Conservation (phyloP, 1,139 yeast genomes). For the Hanseniaspora uvarum region DNA sequence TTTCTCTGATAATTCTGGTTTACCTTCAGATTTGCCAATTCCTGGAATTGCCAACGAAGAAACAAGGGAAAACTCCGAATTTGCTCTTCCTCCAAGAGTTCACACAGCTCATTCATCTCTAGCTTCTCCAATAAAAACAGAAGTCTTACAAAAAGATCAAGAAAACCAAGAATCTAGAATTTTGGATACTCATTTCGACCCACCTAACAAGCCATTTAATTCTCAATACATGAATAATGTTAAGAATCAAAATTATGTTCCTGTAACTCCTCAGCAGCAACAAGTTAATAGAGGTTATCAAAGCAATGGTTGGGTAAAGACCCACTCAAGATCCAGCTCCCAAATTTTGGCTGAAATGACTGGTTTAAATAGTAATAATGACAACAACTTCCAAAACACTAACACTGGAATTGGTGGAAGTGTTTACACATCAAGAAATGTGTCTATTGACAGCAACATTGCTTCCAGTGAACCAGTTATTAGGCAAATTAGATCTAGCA, state of each 20-base stretch:
- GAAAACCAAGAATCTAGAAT: too few species aligned
- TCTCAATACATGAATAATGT: neutral
- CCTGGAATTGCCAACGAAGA: neutral
- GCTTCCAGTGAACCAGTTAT: constrained; percentile 21
- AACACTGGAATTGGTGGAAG: constrained; percentile 9
- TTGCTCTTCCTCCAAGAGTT: neutral
- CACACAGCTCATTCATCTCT: neutral
- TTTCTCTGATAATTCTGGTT: neutral
- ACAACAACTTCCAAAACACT: neutral
- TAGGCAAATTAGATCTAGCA: constrained; percentile 20
- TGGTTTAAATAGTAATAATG: neutral
- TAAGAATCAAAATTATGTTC: neutral
- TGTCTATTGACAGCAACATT: constrained; percentile 11
- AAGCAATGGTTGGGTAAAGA: constrained; percentile 2
- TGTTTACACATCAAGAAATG: constrained; percentile 13
- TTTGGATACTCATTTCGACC: constrained; percentile 3
- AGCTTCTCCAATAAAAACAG: constrained; percentile 3
- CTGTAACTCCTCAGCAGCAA: constrained; percentile 16
- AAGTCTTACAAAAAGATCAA: neutral
- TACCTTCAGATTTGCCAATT: neutral
- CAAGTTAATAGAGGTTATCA: neutral
- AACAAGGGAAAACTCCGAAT: neutral
- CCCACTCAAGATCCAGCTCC: constrained; percentile 18
- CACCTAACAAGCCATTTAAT: constrained; percentile 11
- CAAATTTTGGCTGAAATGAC: constrained; percentile 17